Evolutionary conservation across 768 basidiomycete genomes (phyloP).

Genomic region (Podaxis rugospora): DNA sequence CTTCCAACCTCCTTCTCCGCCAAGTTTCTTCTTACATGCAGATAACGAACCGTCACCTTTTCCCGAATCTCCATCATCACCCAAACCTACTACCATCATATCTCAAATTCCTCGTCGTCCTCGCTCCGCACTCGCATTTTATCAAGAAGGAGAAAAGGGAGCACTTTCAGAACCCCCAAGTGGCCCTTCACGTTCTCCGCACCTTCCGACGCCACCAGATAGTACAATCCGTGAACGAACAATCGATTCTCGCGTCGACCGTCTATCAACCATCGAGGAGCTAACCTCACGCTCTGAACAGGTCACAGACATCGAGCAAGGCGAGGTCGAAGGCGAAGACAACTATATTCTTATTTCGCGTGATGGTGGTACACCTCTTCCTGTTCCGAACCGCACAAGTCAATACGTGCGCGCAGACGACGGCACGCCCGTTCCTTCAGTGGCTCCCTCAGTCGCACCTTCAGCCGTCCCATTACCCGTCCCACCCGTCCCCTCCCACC

Average conservation of each 20-base stretch:
- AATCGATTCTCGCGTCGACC: constrained; percentile 16
- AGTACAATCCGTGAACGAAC: constrained; percentile 21
- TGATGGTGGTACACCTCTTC: constrained; percentile 18
- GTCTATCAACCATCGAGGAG: constrained; percentile 27
- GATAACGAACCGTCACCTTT: constrained; percentile 22
- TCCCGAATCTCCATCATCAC: constrained; percentile 21
- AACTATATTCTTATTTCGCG: constrained; percentile 3
- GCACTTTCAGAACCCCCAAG: constrained; percentile 23
- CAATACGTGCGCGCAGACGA: constrained; percentile 7
- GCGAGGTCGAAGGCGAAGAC: neutral
- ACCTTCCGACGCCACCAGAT: constrained; percentile 34
- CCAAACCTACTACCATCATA: constrained; percentile 6
- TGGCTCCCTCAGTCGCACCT: neutral
- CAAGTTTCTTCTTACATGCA: constrained; percentile 34
- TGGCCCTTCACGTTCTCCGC: constrained; percentile 14
- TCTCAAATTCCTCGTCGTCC: constrained; percentile 22
- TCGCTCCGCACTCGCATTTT: constrained; percentile 24
- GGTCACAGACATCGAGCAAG: neutral
- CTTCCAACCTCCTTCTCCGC: constrained; percentile 29
- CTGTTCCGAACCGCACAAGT: constrained; percentile 21
- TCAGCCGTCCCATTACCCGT: constrained; percentile 4
- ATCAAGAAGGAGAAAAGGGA: constrained; percentile 23
- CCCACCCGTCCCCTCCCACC: neutral
- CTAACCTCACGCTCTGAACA: constrained; percentile 20
- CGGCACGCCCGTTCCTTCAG: neutral